Evolutionary conservation across 768 basidiomycete genomes (phyloP).

Genomic region (Rhizopogon vesiculosus): DNA sequence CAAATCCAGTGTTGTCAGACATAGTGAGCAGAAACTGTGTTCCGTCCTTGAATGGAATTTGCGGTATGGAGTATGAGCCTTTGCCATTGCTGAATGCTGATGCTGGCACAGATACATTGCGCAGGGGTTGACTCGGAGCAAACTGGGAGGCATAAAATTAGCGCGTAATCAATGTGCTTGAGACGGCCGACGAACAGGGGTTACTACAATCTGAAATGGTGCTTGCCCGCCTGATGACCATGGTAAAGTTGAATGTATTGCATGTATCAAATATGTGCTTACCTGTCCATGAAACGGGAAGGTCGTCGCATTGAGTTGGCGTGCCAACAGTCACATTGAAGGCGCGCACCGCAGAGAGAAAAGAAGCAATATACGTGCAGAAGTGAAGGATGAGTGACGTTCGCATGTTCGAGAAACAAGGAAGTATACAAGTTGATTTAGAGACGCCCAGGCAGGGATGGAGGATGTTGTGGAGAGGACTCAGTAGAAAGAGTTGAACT

Average conservation of each 20-base stretch:
- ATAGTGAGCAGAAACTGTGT: conserved; percentile 52
- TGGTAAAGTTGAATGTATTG: no score
- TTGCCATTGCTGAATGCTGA: conserved; percentile 46
- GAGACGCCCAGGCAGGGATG: no score
- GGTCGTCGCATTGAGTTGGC: conserved; percentile 57
- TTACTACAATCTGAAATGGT: conserved; percentile 46
- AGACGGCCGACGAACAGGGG: conserved; percentile 38
- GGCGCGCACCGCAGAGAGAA: conserved; percentile 14
- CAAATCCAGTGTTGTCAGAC: conserved; percentile 71
- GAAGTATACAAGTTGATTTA: conserved; percentile 4
- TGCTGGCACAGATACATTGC: conserved; percentile 48
- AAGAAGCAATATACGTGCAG: conserved; percentile 16
- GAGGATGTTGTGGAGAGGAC: no score
- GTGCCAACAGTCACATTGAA: conserved; percentile 47
- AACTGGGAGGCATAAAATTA: no score
- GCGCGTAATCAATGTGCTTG: conserved; percentile 1
- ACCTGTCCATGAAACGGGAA: conserved; percentile 62
- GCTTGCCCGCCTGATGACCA: conserved; percentile 44
- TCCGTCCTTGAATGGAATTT: conserved; percentile 35
- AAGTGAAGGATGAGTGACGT: conserved; percentile 18
- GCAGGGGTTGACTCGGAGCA: conserved; percentile 8
- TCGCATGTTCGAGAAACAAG: conserved; percentile 17
- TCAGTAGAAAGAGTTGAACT: no score
- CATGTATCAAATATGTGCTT: conserved; percentile 9
- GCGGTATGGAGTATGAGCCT: conserved; percentile 44